Percentiles rank a stretch among this genome's conserved stretches.
phyloP scores from a whole-genome alignment of 1,284 basidiomycete species.

The Rugosomyces carneus region DNA sequence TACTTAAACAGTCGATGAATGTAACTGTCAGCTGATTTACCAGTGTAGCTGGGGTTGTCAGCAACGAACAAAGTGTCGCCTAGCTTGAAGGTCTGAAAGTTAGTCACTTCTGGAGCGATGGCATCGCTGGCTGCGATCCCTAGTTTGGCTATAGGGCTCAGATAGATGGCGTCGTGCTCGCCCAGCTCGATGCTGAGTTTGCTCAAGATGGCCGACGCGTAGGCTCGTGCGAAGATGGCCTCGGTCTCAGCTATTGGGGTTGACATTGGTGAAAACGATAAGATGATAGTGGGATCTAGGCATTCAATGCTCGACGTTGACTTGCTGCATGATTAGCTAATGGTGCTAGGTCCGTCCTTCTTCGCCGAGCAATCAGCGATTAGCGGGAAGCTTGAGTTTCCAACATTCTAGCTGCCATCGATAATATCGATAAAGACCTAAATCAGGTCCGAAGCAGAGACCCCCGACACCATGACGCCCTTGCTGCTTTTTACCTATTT shows the following conservation, averaged over 20 bases:
- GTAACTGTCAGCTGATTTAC: not conserved
- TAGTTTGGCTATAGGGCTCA: not conserved
- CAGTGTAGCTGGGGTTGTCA: not conserved
- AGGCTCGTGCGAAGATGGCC: not conserved
- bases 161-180: not conserved
- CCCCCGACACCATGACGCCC: too few species aligned
- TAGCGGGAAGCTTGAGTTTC: too few species aligned
- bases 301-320: too few species aligned
- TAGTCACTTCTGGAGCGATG: slow-evolving; percentile 1
- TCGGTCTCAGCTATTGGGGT: not conserved
- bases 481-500: too few species aligned
- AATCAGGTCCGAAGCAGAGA: too few species aligned
- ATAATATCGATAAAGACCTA: too few species aligned
- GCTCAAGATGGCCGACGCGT: not conserved
- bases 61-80: not conserved
- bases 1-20: not conserved
- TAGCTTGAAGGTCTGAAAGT: not conserved
- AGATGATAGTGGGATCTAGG: not conserved
- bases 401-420: too few species aligned
- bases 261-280: not conserved
- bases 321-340: too few species aligned
- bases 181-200: not conserved
- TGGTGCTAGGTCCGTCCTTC: too few species aligned
- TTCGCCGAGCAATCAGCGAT: too few species aligned
- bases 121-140: not conserved